A percentile compares a stretch with the other conserved stretches of the same genome.
Evolutionary conservation across 805 yeast species (phyloP).

Genomic region (Myxozyma melibiosi): DNA sequence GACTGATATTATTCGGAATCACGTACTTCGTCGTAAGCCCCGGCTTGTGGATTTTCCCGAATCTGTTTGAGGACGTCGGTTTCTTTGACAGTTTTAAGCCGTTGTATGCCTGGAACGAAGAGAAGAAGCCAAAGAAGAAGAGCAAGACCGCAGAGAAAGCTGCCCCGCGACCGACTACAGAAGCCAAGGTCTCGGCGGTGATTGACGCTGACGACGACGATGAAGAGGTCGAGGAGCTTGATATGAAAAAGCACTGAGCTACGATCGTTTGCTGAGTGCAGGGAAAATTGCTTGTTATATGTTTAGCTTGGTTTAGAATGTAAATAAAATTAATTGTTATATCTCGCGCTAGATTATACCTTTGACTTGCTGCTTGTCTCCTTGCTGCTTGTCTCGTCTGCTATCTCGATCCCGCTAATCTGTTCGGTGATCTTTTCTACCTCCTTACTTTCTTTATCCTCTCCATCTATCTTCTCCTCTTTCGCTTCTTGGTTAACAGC

Average conservation of each 20-base stretch:
- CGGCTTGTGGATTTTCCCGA: constrained; percentile 97
- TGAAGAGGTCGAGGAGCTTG: constrained; percentile 12
- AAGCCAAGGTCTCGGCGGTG: constrained; percentile 1
- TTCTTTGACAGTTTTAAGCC: constrained; percentile 91
- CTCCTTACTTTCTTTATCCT: not conserved
- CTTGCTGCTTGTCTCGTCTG: not conserved
- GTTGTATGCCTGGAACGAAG: constrained; percentile 72
- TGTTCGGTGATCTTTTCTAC: not conserved
- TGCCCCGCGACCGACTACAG: not conserved
- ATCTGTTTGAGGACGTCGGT: constrained; percentile 93
- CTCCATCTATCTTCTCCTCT: not conserved
- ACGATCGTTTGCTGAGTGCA: not conserved
- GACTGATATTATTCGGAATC: constrained; percentile 68
- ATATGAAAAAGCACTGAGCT: constrained; percentile 4
- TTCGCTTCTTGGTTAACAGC: constrained; percentile 7
- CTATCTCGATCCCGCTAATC: not conserved
- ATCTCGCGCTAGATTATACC: not conserved
- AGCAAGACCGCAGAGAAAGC: not conserved
- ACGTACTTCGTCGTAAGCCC: constrained; percentile 60
- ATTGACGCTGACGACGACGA: constrained; percentile 12
- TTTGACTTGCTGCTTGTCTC: not conserved
- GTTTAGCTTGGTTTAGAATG: too few relatives aligned
- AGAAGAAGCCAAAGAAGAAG: constrained; percentile 26
- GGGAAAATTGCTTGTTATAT: not conserved
- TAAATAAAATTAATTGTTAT: not conserved